Conservation (phyloP, 2,329 filamentous ascomycete genomes). For the Fonsecaea erecta region DNA sequence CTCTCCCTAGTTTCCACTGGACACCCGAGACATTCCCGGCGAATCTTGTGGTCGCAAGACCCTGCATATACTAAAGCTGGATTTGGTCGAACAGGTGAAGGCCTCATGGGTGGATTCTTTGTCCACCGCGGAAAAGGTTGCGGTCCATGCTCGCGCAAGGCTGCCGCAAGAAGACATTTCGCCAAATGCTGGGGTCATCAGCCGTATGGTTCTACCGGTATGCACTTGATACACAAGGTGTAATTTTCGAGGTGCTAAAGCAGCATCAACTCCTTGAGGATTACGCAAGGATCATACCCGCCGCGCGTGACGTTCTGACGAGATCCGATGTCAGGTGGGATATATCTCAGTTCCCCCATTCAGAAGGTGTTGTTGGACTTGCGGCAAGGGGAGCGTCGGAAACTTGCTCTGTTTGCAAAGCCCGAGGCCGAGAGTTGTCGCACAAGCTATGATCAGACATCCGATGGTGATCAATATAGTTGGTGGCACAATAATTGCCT, state of each 20-base stretch:
- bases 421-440: not conserved
- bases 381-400: not conserved
- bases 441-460: not conserved
- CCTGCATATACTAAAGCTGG: not conserved
- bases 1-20: not conserved
- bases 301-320: not conserved
- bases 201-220: conserved; percentile 13
- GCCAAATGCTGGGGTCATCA: not conserved
- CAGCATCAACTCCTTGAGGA: not conserved
- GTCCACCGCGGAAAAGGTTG: not conserved
- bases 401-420: not conserved
- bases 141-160: conserved; percentile 1
- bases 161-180: not conserved
- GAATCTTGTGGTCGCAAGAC: not conserved
- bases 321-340: not conserved
- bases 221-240: not conserved
- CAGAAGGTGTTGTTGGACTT: not conserved
- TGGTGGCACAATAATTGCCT: not conserved
- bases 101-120: not conserved
- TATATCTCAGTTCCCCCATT: not conserved
- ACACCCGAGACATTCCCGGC: not conserved
- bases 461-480: not conserved
- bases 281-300: not conserved
- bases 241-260: conserved; percentile 3
- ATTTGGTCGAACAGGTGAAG: no score